Evolutionary conservation across 2,329 filamentous ascomycete species (phyloP).

Genomic region (Penicillium sclerotigenum): DNA sequence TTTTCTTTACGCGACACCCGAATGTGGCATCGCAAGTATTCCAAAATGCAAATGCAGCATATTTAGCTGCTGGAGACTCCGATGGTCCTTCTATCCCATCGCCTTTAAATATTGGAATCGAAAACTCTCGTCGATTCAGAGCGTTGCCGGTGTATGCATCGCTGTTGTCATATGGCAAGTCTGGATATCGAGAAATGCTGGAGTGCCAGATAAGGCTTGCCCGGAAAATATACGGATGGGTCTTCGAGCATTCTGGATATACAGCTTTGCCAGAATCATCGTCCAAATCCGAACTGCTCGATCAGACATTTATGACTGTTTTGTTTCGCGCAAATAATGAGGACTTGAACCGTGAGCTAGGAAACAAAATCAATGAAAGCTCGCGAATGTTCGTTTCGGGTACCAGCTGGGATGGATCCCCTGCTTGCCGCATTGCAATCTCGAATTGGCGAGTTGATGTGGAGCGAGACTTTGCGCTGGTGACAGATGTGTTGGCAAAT

Average conservation of each 20-base stretch:
- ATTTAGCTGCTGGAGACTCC: conserved; percentile 53
- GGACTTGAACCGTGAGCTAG: conserved; percentile 62
- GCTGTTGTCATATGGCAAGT: conserved; percentile 68
- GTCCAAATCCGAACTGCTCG: conserved; percentile 43
- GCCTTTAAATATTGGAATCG: conserved; percentile 80
- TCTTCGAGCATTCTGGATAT: conserved; percentile 61
- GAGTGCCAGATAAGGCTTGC: conserved; percentile 69
- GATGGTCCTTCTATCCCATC: conserved; percentile 59
- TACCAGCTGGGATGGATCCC: conserved; percentile 69
- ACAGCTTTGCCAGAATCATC: conserved; percentile 58
- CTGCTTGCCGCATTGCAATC: conserved; percentile 78
- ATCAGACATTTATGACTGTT: conserved; percentile 66
- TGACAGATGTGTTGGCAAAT: conserved; percentile 59
- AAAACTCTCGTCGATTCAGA: conserved; percentile 88
- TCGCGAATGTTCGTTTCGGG: conserved; percentile 78
- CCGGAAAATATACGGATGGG: conserved; percentile 61
- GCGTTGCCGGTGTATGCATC: conserved; percentile 86
- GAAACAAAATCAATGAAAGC: conserved; percentile 68
- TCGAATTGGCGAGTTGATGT: conserved; percentile 78
- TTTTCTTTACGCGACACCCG: conserved; percentile 73
- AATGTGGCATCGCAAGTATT: conserved; percentile 63
- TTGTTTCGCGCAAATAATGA: conserved; percentile 71
- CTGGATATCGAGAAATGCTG: conserved; percentile 68
- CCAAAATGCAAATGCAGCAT: conserved; percentile 80
- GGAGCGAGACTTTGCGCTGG: conserved; percentile 62